phyloP scores from a whole-genome alignment of 2,329 filamentous ascomycete species.

The Gnomoniopsis sp. region DNA sequence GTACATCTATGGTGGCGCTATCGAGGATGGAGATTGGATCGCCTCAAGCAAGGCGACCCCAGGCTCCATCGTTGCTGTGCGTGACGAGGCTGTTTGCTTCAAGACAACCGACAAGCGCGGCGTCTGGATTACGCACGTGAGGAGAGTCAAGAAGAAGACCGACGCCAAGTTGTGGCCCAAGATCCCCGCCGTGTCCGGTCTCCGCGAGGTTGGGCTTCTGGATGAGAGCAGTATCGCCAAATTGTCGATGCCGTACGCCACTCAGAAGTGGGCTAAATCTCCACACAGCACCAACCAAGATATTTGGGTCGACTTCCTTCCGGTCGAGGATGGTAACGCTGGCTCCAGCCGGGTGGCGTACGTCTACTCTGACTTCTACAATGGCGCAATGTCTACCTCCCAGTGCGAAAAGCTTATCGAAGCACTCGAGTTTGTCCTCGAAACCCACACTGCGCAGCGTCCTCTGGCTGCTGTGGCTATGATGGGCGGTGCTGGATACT shows the following conservation, averaged over 20 bases:
- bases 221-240: slow-evolving; percentile 19
- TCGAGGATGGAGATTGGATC: slow-evolving; percentile 30
- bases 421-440: slow-evolving; percentile 33
- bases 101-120: slow-evolving; percentile 35
- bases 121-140: slow-evolving; percentile 39
- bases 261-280: slow-evolving; percentile 28
- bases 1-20: slow-evolving; percentile 37
- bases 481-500: slow-evolving; percentile 37
- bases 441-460: slow-evolving; percentile 24
- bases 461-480: slow-evolving; percentile 34
- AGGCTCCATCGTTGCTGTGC: slow-evolving; percentile 31
- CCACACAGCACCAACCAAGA: slow-evolving; percentile 34
- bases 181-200: slow-evolving; percentile 32
- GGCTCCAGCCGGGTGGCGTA: slow-evolving; percentile 29
- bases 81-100: slow-evolving; percentile 34
- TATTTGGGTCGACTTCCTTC: slow-evolving; percentile 34
- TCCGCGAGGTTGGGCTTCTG: slow-evolving; percentile 32
- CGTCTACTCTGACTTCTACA: slow-evolving; percentile 41
- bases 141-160: slow-evolving; percentile 33
- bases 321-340: slow-evolving; percentile 20
- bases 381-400: slow-evolving; percentile 38
- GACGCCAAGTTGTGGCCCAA: slow-evolving; percentile 39
- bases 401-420: slow-evolving; percentile 35
- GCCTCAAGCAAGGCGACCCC: slow-evolving; percentile 15
- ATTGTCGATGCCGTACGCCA: slow-evolving; percentile 12